phyloP scores from a whole-genome alignment of 2,329 filamentous ascomycete genomes.

The Zasmidium citrigriseum region DNA sequence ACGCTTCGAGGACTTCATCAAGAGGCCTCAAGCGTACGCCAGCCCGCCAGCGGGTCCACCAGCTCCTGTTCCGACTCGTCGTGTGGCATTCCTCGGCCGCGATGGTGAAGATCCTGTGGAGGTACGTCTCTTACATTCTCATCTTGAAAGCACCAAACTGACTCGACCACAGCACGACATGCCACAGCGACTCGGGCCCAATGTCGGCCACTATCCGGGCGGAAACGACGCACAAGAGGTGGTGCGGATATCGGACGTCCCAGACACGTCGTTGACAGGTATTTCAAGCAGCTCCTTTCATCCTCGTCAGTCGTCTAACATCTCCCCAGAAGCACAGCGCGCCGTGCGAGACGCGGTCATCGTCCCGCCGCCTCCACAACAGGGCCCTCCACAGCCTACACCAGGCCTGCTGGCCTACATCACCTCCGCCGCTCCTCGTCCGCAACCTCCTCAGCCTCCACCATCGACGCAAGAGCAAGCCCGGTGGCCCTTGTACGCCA shows the following conservation, averaged over 20 bases:
- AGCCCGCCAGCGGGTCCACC: neutral
- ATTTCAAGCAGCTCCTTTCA: neutral
- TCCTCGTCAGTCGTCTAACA: neutral
- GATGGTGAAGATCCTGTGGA: neutral
- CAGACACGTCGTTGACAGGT: neutral
- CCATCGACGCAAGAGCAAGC: neutral
- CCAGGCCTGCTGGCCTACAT: neutral
- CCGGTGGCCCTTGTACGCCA: neutral
- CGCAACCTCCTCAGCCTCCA: neutral
- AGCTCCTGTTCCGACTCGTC: neutral
- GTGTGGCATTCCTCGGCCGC: neutral
- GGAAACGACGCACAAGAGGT: neutral
- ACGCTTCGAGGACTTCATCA: neutral
- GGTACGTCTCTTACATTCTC: neutral
- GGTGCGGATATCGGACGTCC: neutral
- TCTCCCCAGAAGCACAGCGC: neutral
- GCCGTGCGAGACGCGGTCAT: neutral
- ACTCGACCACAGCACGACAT: neutral
- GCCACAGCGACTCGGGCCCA: neutral
- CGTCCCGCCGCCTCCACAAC: neutral
- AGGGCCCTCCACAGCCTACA: neutral
- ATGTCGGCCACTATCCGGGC: neutral
- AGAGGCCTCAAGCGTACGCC: neutral
- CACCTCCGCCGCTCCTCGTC: neutral
- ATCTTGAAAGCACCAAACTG: neutral